Conservation (phyloP, 1,139 yeast species). For the Pichia sp. region DNA sequence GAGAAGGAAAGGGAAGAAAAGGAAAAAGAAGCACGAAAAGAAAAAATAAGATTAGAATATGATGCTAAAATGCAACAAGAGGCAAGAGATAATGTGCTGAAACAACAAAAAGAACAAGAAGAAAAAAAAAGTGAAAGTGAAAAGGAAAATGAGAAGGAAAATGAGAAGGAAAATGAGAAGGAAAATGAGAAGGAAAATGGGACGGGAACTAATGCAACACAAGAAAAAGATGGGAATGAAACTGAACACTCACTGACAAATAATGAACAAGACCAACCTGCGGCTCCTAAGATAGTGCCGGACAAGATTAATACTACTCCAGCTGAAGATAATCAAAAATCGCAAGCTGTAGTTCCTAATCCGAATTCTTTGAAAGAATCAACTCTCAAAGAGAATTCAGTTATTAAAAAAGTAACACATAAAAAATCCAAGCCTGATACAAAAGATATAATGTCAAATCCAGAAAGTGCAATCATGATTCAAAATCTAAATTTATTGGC, state of each 20-base stretch:
- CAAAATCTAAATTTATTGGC: slow-evolving; percentile 79
- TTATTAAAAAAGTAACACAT: not conserved
- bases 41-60: not conserved
- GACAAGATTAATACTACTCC: too few relatives aligned
- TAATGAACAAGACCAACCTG: too few relatives aligned
- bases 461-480: slow-evolving; percentile 73
- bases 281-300: too few relatives aligned
- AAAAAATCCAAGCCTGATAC: slow-evolving; percentile 3
- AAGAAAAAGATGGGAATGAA: too few relatives aligned
- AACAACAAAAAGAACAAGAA: not conserved
- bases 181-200: too few relatives aligned
- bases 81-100: not conserved
- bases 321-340: too few relatives aligned
- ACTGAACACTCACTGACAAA: too few relatives aligned
- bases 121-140: not conserved
- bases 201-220: too few relatives aligned
- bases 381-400: not conserved
- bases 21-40: slow-evolving; percentile 6
- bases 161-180: slow-evolving; percentile 4
- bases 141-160: not conserved
- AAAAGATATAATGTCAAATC: slow-evolving; percentile 45
- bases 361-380: not conserved
- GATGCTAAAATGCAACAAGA: slow-evolving; percentile 2
- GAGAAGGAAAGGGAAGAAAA: slow-evolving; percentile 11
- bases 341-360: too few relatives aligned